A percentile compares a stretch with the other conserved stretches of the same genome.
These are phyloP conservation scores for Solanum chmielewskii DNA, from an alignment of 257 asterid species.

Conservation along the genomic window DNA sequence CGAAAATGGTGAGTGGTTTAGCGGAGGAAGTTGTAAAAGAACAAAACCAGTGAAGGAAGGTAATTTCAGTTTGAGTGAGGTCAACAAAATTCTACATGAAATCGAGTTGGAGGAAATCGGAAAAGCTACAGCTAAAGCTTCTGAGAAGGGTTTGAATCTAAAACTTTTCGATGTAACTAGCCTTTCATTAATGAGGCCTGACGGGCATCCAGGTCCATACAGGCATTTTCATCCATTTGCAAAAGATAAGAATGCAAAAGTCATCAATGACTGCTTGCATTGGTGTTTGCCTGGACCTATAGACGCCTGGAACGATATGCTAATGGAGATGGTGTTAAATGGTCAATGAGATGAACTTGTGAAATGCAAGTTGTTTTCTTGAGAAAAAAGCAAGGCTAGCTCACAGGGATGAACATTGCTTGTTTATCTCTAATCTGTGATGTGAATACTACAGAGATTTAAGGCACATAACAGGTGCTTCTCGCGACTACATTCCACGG, in stretches of 20 bases:
- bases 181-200: constrained; percentile 68
- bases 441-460: neutral
- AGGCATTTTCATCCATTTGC: constrained; percentile 51
- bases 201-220: constrained; percentile 83
- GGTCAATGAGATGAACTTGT: constrained; percentile 9
- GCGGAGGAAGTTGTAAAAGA: constrained; percentile 58
- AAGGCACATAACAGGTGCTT: neutral
- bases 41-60: constrained; percentile 48
- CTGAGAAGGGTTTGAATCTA: constrained; percentile 34
- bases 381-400: neutral
- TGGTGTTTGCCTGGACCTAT: constrained; percentile 96
- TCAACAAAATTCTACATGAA: constrained; percentile 26
- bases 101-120: constrained; percentile 43
- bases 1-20: constrained; percentile 64
- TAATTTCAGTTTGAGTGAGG: constrained; percentile 23
- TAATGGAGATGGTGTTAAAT: constrained; percentile 57
- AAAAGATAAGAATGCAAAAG: constrained; percentile 16
- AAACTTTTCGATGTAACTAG: constrained; percentile 42
- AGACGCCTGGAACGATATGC: constrained; percentile 76
- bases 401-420: neutral
- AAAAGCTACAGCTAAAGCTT: constrained; percentile 27
- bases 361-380: neutral
- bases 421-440: neutral
- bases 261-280: constrained; percentile 64
- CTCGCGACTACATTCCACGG: neutral